These are phyloP conservation scores for Pseudohyphozyma bogoriensis DNA, from an alignment of 768 basidiomycete genomes.

Conservation along the genomic window DNA sequence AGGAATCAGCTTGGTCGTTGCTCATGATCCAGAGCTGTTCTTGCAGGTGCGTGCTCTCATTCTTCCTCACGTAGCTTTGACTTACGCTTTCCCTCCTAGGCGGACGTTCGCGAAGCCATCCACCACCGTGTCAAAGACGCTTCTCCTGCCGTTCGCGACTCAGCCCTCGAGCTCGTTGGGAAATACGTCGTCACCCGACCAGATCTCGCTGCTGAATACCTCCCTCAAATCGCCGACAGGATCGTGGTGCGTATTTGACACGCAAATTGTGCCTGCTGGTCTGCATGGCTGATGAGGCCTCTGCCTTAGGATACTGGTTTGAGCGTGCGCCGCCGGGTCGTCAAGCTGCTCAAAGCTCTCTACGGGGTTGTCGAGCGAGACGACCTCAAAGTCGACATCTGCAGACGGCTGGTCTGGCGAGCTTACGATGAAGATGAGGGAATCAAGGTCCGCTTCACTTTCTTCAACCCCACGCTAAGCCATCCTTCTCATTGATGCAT, in stretches of 20 bases:
- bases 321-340: conserved; percentile 85
- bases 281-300: not conserved
- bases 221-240: conserved; percentile 73
- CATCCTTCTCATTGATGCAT: conserved; percentile 9
- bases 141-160: conserved; percentile 90
- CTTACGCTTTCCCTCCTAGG: conserved; percentile 39
- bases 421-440: conserved; percentile 89
- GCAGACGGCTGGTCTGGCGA: conserved; percentile 65
- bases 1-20: conserved; percentile 79
- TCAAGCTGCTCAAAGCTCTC: conserved; percentile 81
- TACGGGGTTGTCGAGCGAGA: conserved; percentile 57
- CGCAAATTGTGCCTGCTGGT: not conserved
- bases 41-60: conserved; percentile 48
- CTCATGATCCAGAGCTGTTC: conserved; percentile 74
- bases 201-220: conserved; percentile 80
- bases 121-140: conserved; percentile 82
- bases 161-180: conserved; percentile 93
- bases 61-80: not conserved
- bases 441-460: conserved; percentile 51
- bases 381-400: conserved; percentile 62
- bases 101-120: conserved; percentile 71
- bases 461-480: not conserved
- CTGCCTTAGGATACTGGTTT: conserved; percentile 74
- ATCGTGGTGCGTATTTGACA: conserved; percentile 56
- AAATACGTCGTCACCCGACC: conserved; percentile 88